A percentile compares a stretch with the other conserved stretches of the same genome.
phyloP scores from a whole-genome alignment of 495 filamentous ascomycete genomes.

The Penicillium lagena region DNA sequence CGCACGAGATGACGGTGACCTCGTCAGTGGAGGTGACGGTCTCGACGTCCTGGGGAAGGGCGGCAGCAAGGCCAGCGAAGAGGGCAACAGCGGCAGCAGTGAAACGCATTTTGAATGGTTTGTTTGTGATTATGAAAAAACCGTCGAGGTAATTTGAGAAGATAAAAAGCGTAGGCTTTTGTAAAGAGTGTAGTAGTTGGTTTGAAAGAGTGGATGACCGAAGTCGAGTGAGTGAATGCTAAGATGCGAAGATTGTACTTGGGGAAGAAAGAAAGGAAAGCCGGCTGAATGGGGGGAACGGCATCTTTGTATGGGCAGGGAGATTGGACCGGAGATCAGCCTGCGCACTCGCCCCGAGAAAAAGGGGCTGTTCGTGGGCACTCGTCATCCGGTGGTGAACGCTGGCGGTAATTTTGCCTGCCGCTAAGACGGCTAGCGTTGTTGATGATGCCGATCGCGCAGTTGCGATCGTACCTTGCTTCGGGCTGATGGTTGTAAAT shows the following conservation, averaged over 20 bases:
- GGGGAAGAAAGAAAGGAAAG: slow-evolving; percentile 26
- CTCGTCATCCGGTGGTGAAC: neutral
- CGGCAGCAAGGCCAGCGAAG: slow-evolving; percentile 42
- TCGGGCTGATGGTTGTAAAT: neutral
- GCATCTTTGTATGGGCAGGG: slow-evolving; percentile 40
- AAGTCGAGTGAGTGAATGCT: slow-evolving; percentile 42
- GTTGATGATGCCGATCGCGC: slow-evolving; percentile 1
- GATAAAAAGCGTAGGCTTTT: slow-evolving; percentile 8
- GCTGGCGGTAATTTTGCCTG: slow-evolving; percentile 2
- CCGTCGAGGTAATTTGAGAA: slow-evolving; percentile 27
- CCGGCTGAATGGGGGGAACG: slow-evolving; percentile 19
- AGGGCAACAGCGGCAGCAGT: slow-evolving; percentile 41
- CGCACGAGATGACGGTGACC: slow-evolving; percentile 55
- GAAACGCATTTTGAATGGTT: slow-evolving; percentile 52
- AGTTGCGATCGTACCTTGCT: neutral
- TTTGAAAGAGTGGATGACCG: slow-evolving; percentile 50
- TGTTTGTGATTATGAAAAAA: slow-evolving; percentile 14
- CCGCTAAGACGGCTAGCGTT: slow-evolving; percentile 3
- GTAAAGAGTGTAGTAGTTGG: slow-evolving; percentile 43
- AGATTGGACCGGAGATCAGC: slow-evolving; percentile 38
- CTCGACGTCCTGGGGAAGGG: slow-evolving; percentile 28
- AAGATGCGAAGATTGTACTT: slow-evolving; percentile 36
- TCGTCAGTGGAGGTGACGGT: slow-evolving; percentile 49
- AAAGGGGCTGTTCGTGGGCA: slow-evolving; percentile 1
- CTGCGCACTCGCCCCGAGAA: slow-evolving; percentile 1